Base-by-base conservation (phyloP, 352 stramenopile genomes). In the Phytophthora cactorum region DNA sequence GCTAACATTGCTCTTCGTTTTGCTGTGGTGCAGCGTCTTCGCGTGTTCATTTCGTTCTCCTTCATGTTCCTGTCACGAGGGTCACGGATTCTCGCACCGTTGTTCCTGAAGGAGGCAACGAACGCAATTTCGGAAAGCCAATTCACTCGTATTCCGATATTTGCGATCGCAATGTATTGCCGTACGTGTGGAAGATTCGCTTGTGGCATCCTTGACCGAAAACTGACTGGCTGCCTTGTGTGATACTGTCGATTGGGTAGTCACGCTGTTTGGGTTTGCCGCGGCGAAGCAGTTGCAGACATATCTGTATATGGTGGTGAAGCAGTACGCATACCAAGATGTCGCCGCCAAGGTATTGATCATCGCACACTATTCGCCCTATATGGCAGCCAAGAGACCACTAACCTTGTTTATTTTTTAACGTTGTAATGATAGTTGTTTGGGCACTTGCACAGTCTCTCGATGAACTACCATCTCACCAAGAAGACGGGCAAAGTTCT, bases 401-500 rank as follows among this genome's bases (percentile, higher is more conserved):
- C 54, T 55, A 4, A 68, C 43, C 0, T 47, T 52, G 28, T n/a
- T 39, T 43, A 22, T 22, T 64, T 44, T 44, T 15, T 43, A 4
- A 52, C 46, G 27, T 36, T 39, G 8, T 8, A 28, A 0, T 43
- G 2, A 27, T 57, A 90, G 83, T 87, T 96, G 22, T 99, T 99
- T 78, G 79, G 71, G 10, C 96, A 99, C 75, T 66, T 99, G 27
- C 96, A 98, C 69, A 88, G 63, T n/a, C 79, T 99, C 9, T 98
- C 89, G 56, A 92, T 99, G 67, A 95, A 99, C 82, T 99, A 96
- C 82, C 96, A 99, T 75, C 68, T 99, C 29, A 95, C 83, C 27
- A 99, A 99, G 74, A 98, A 99, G 67, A 96, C 98, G 14, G 97
- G 97, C 55, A 98, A 98, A 68, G 93, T 99, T 27, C 83, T 99